Conservation (phyloP, 192 early-diverging fungal species). For the Mortierella alpina region DNA sequence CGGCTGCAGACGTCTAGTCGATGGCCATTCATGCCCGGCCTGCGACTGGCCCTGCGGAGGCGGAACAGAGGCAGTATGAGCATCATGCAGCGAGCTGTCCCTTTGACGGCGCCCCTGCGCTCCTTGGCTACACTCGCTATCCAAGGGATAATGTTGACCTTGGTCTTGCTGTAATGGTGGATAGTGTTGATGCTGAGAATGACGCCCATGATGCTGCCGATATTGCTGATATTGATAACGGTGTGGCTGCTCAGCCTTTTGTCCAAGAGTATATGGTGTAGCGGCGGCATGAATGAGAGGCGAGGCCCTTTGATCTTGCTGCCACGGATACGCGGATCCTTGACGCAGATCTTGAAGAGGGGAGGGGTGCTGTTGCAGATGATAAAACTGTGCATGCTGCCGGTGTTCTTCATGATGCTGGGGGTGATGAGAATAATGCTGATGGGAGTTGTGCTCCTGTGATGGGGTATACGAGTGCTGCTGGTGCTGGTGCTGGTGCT, state of each 20-base stretch:
- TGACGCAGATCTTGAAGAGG: not conserved
- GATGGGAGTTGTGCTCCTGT: not conserved
- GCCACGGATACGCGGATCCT: not conserved
- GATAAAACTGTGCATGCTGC: conserved; percentile 6
- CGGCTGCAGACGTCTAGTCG: not conserved
- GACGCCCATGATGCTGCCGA: conserved; percentile 1
- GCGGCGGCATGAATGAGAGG: not conserved
- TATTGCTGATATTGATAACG: conserved; percentile 4
- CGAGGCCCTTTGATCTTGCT: not conserved
- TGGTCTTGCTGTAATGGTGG: not conserved
- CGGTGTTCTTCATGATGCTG: not conserved
- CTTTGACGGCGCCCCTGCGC: not conserved
- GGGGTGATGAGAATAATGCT: not conserved
- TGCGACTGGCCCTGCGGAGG: not conserved
- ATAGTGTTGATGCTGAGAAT: not conserved
- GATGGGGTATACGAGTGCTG: not conserved
- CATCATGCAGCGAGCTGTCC: not conserved
- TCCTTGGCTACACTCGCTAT: not conserved
- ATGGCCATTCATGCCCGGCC: not conserved
- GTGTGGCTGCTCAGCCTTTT: not conserved
- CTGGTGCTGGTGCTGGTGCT: conserved; percentile 2
- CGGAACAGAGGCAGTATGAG: not conserved
- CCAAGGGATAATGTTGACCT: not conserved
- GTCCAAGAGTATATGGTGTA: not conserved
- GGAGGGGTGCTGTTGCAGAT: not conserved